Percentiles rank a stretch among this genome's conserved stretches.
Evolutionary conservation across 805 yeast species (phyloP).

Genomic region (Wickerhamiella alocasiicola): DNA sequence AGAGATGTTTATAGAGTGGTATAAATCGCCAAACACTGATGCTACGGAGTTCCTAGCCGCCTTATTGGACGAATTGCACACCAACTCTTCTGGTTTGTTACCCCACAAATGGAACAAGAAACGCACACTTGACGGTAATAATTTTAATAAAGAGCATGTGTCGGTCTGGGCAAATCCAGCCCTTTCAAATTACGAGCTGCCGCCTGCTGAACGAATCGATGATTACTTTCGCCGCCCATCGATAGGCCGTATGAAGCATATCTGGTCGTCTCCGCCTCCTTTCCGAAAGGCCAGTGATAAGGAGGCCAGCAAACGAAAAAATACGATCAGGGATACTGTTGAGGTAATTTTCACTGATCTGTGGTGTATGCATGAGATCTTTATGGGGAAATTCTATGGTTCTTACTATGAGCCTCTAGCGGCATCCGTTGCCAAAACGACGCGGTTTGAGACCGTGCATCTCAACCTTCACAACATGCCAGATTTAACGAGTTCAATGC

Average conservation of each 20-base stretch:
- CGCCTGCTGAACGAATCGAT: too few relatives aligned
- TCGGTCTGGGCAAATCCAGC: conserved; percentile 1
- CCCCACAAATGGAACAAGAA: conserved; percentile 8
- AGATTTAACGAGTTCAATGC: not conserved
- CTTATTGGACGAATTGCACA: conserved; percentile 18
- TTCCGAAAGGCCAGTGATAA: not conserved
- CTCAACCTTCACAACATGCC: not conserved
- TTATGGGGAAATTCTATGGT: not conserved
- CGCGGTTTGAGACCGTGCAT: not conserved
- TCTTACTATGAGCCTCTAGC: not conserved
- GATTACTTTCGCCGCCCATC: too few relatives aligned
- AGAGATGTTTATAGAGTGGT: conserved; percentile 12
- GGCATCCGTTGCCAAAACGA: not conserved
- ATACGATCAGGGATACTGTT: not conserved
- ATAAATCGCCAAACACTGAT: not conserved
- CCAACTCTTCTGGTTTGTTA: conserved; percentile 14
- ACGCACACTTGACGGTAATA: conserved; percentile 11
- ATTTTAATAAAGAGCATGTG: conserved; percentile 15
- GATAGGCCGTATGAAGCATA: too few relatives aligned
- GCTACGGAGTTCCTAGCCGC: not conserved
- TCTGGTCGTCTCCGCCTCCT: not conserved
- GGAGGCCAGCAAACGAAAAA: not conserved
- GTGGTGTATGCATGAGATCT: not conserved
- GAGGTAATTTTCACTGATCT: conserved; percentile 2
- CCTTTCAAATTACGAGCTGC: not conserved